Evolutionary conservation across 2,329 filamentous ascomycete genomes (phyloP), one percentile per base, ranked within the genome.

Genomic region (Emmonsiellopsis sp.): DNA sequence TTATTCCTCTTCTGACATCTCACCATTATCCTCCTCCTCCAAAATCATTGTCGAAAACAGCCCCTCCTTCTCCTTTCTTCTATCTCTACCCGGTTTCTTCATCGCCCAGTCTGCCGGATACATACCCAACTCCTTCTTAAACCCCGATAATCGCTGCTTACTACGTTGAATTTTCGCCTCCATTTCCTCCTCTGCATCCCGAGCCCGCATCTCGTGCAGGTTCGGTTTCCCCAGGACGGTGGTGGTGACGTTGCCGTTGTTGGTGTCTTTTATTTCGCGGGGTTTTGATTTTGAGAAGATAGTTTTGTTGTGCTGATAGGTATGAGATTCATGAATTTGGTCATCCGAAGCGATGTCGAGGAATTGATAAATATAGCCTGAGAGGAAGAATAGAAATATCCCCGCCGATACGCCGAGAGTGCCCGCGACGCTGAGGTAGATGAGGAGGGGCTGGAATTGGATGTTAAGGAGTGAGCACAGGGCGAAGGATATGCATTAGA

Each of bases 321-420:
- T n/a, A 6, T 5, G 14, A 44, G 21, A 6, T 14, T 39, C n/a
- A 39, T 42, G 4, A 13, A 7, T 42, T 17, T 39, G 14, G 17
- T 14, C n/a, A 14, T 11, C 31, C 11, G 13, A 33, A 40, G 14
- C 11, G 37, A 48, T 42, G 33, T 45, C 21, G n/a, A 51, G 37
- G 32, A 43, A 40, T 36, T 53, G 14, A n/a, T 49, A 42, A 13
- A 52, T 44, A 46, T 43, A 63, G 53, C 71, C 74, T 54, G 82
- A 84, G 14, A 76, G 74, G 51, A 81, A 69, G 62, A 81, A 77
- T 43, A 90, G 67, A 14, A 79, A 58, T 49, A 83, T 67, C 50
- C 86, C 87, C 32, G 83, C 73, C 9, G 81, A 49, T 51, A 84
- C 70, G n/a, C 88, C 88, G 51, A 88, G 75, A 14, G 87, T 68